Percentiles rank a stretch among this genome's conserved stretches.
Evolutionary conservation across 495 filamentous ascomycete species (phyloP).

Genomic region (Penicillium angulare): DNA sequence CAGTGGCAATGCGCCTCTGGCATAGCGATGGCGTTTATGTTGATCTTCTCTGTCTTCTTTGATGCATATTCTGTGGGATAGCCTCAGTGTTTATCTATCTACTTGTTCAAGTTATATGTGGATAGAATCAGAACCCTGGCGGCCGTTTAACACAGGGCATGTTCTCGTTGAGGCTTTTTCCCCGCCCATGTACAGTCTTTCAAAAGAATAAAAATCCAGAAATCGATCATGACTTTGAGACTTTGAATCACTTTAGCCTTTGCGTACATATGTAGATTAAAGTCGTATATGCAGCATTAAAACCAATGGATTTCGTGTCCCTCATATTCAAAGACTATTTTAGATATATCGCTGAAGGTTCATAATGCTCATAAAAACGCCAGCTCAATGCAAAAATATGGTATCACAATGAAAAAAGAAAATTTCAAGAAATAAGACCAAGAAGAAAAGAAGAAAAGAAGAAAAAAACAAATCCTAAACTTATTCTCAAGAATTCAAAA

Average conservation of each 20-base stretch:
- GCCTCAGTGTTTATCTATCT: neutral
- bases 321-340: too few relatives aligned
- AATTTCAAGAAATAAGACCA: neutral
- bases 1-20: slow-evolving; percentile 31
- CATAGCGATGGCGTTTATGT: slow-evolving; percentile 45
- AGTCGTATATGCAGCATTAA: neutral
- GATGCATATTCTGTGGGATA: slow-evolving; percentile 1
- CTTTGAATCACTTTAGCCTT: too few relatives aligned
- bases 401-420: slow-evolving; percentile 14
- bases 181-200: too few relatives aligned
- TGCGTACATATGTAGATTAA: neutral
- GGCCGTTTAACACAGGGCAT: neutral
- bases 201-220: too few relatives aligned
- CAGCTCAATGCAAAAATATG: slow-evolving; percentile 16
- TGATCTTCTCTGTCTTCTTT: neutral
- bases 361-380: slow-evolving; percentile 6
- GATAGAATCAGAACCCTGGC: neutral
- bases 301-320: too few relatives aligned
- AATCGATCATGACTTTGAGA: too few relatives aligned
- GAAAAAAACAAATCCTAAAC: neutral
- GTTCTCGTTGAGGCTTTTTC: neutral
- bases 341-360: too few relatives aligned
- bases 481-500: too few relatives aligned
- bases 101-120: neutral
- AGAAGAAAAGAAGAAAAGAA: neutral